Conservation (phyloP, 768 basidiomycete genomes). For the Collybiopsis luxurians region DNA sequence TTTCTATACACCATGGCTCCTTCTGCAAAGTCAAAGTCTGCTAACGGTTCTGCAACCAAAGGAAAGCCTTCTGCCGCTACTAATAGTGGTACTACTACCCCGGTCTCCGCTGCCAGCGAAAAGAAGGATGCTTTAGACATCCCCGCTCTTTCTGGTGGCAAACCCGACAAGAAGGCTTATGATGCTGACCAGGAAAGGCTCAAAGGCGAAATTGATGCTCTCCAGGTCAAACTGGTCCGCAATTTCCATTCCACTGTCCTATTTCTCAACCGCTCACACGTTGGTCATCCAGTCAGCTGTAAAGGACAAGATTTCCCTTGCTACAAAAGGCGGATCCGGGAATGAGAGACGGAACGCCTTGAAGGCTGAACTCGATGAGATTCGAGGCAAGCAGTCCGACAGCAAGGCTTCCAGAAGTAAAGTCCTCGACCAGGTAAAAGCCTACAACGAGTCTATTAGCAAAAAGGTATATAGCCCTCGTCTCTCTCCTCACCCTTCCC, state of each 20-base stretch:
- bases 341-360: conserved; percentile 74
- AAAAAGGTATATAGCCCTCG: conserved; percentile 91
- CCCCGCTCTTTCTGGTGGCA: conserved; percentile 40
- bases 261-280: conserved; percentile 10
- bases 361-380: conserved; percentile 74
- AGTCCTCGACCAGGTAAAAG: conserved; percentile 74
- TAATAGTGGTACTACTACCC: conserved; percentile 46
- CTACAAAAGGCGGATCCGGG: conserved; percentile 52
- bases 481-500: not conserved
- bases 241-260: conserved; percentile 7
- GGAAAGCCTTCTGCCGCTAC: conserved; percentile 37
- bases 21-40: conserved; percentile 50
- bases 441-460: conserved; percentile 70
- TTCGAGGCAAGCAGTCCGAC: conserved; percentile 77
- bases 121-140: conserved; percentile 45
- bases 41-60: conserved; percentile 40
- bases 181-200: conserved; percentile 83
- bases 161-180: conserved; percentile 83
- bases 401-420: conserved; percentile 71
- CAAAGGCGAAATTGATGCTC: conserved; percentile 78
- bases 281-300: conserved; percentile 51
- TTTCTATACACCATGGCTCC: conserved; percentile 41
- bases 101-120: conserved; percentile 35
- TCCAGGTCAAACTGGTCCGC: conserved; percentile 81
- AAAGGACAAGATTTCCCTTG: conserved; percentile 71